Base-by-base conservation (phyloP, 2,329 filamentous ascomycete genomes). In the Pseudonectria buxi region DNA sequence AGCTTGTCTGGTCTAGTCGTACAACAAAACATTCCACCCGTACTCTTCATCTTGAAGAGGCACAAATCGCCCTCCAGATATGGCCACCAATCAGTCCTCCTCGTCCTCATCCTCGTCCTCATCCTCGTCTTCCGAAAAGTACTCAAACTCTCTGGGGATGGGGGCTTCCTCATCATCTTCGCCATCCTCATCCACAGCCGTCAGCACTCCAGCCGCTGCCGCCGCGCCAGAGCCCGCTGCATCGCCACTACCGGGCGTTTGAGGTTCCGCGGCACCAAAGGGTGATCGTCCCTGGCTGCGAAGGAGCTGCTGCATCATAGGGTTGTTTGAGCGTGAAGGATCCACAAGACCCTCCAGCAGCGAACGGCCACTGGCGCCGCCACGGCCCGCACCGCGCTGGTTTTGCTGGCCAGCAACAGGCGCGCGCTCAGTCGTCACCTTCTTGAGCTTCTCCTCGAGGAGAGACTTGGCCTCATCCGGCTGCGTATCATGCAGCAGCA, bases 381-480 rank as follows among this genome's bases (percentile, higher is more conserved):
- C 54, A 37, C 64, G 51, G 35, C 62, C 47, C 15, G 60, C 58
- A 24, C 51, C 53, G 29, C 56, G 44, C 6, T 50, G 46, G 33
- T 36, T 38, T 26, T 53, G 47, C 35, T 63, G 62, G n/a, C 63
- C 56, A n/a, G 70, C 72, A 3, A 78, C 70, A 3, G 76, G 74
- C 0, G 78, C 76, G 36, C 72, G 76, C 51, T 81, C 78, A 0
- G 69, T 77, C 2, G 73, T 72, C 4, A 74, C 72, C 61, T 94
- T 95, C 73, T 89, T 92, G 28, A 94, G 77, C 68, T 94, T 95
- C 62, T 96, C 79, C 59, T 96, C 92, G 31, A 98, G 75, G 7
- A 92, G 73, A 13, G 79, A 69, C 60, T 94, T 94, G 31, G 80
- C 65, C 59, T 94, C 83, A 2, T 79, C 76, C 1, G 88, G 84